phyloP scores from a whole-genome alignment of 192 early-diverging fungal species.

The Gigaspora rosea region DNA sequence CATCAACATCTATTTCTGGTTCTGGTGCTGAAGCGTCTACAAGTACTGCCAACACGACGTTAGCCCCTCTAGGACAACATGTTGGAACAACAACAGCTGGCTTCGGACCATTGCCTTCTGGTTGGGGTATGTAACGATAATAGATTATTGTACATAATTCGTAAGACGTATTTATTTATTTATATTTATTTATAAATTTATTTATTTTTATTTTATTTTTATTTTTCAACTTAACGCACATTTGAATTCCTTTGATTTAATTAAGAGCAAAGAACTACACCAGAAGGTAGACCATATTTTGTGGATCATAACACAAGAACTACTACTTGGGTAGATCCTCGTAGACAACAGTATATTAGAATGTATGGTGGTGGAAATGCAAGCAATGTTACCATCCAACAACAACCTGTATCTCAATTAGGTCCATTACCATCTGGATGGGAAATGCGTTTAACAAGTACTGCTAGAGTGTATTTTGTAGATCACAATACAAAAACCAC shows the following conservation, averaged over 20 bases:
- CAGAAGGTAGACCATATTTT: conserved; percentile 85
- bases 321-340: conserved; percentile 91
- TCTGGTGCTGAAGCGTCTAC: conserved; percentile 36
- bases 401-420: conserved; percentile 71
- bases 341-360: conserved; percentile 63
- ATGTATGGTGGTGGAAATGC: conserved; percentile 54
- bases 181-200: not conserved
- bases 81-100: conserved; percentile 62
- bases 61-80: conserved; percentile 41
- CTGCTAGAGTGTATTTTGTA: conserved; percentile 95
- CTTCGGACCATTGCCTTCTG: conserved; percentile 78
- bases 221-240: not conserved
- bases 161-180: too few relatives aligned
- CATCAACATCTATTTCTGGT: conserved; percentile 31
- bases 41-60: conserved; percentile 31
- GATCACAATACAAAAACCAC: conserved; percentile 98
- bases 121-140: conserved; percentile 55
- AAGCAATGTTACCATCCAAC: conserved; percentile 63
- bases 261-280: conserved; percentile 70
- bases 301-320: conserved; percentile 90
- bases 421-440: conserved; percentile 95
- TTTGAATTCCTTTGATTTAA: too few relatives aligned
- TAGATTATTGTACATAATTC: too few relatives aligned
- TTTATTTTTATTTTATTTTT: not conserved
- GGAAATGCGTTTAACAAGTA: conserved; percentile 97